Base-by-base conservation (phyloP, 331 rosid genomes). In the Malus hybrid region DNA sequence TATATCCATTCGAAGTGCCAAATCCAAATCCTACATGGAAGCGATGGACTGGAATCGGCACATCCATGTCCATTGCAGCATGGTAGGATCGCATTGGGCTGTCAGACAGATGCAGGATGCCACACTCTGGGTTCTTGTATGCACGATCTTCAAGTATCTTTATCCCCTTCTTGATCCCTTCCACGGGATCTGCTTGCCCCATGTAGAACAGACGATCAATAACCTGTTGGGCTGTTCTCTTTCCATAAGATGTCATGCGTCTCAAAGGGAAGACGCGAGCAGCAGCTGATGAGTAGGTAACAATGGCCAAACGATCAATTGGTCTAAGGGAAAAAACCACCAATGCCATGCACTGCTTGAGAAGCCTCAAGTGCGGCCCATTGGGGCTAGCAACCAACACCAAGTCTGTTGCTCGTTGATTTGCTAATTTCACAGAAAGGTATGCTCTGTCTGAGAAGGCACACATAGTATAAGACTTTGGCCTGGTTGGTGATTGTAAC, bases 301-400 rank as follows among this genome's bases (percentile, higher is more conserved):
- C 93, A 20, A 94, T 94, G 85, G 99, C 97, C 73, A 94, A 75
- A 18, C 99, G 91, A 72, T 94, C 99, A 1, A 77, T 76, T 53
- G 89, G 88, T 74, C 96, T 81, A n/a, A 95, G 98, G 79, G 98
- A 92, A 82, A 88, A 90, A 80, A 92, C 97, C 84, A 90, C 96
- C 76, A 92, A 76, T 53, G 96, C 91, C 99, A 95, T 90, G 68
- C 97, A 83, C 84, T 95, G 99, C 84, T 95, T 92, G 85, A 95
- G 96, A 73, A 95, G 97, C 84, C 99, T 90, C 56, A 92, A 82
- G 86, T 92, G 97, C 33, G 96, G 97, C 53, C 99, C 99, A 75
- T 90, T 95, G 68, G 99, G 96, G 78, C 96, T 90, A 7, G 93
- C 99, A 79, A 95, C 97, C 75, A 95, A 73, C 87, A 95, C 97